These are phyloP conservation scores for Leptographium lundbergii DNA, from an alignment of 2,329 filamentous ascomycete species.

Conservation along the genomic window DNA sequence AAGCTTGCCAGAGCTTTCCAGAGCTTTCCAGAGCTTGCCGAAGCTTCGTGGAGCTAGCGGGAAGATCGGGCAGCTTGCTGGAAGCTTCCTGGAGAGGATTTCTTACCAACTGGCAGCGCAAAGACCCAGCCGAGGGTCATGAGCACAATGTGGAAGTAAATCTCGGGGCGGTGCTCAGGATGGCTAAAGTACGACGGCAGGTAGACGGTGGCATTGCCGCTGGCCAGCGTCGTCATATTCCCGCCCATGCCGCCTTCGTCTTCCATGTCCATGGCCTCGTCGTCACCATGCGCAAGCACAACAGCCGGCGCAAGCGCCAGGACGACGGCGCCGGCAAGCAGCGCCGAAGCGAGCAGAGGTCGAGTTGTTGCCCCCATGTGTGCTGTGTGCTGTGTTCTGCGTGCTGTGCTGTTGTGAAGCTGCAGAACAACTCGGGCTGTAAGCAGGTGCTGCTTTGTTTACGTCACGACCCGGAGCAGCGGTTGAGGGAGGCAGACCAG, in stretches of 20 bases:
- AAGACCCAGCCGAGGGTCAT: slow-evolving; percentile 65
- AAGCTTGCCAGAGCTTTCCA: not conserved
- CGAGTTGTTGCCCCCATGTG: slow-evolving; percentile 7
- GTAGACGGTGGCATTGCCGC: slow-evolving; percentile 17
- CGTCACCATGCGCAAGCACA: slow-evolving; percentile 18
- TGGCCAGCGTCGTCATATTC: not conserved
- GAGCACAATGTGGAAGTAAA: slow-evolving; percentile 57
- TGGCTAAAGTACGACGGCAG: slow-evolving; percentile 46
- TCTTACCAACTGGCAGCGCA: slow-evolving; percentile 58
- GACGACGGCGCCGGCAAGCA: slow-evolving; percentile 13
- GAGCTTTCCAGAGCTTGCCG: not conserved
- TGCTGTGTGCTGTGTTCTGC: not conserved
- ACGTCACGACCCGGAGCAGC: not conserved
- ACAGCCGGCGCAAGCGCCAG: slow-evolving; percentile 16
- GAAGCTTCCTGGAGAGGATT: not conserved
- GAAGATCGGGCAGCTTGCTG: not conserved
- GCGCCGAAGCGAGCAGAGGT: slow-evolving; percentile 3
- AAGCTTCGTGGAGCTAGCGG: not conserved
- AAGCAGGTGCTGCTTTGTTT: not conserved
- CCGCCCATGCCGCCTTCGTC: not conserved
- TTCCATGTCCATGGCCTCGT: slow-evolving; percentile 15
- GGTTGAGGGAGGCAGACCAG: not conserved
- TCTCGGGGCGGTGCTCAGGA: slow-evolving; percentile 36
- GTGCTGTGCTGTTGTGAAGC: too few relatives aligned
- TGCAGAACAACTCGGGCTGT: not conserved